phyloP scores from a whole-genome alignment of 2,329 filamentous ascomycete genomes.

The Monilinia vaccinii-corymbosi region DNA sequence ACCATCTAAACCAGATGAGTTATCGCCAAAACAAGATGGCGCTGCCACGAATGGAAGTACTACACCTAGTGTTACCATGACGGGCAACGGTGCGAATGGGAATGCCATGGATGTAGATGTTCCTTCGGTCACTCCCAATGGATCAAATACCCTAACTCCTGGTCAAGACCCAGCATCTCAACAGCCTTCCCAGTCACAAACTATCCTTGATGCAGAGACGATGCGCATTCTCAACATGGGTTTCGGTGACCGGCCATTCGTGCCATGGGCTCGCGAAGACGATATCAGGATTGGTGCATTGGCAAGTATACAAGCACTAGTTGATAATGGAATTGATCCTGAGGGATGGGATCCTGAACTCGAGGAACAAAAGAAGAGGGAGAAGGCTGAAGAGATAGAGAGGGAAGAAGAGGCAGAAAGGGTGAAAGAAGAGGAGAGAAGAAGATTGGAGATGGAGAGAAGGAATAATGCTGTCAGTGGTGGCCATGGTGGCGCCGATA shows the following conservation, averaged over 20 bases:
- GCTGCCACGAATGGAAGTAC: slow-evolving; percentile 24
- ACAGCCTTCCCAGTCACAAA: slow-evolving; percentile 15
- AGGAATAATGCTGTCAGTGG: slow-evolving; percentile 13
- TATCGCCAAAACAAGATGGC: neutral
- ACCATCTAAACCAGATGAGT: neutral
- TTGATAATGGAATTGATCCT: slow-evolving; percentile 54
- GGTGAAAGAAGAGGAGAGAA: slow-evolving; percentile 28
- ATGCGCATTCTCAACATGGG: slow-evolving; percentile 42
- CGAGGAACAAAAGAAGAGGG: slow-evolving; percentile 28
- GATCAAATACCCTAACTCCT: neutral
- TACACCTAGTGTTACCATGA: slow-evolving; percentile 18
- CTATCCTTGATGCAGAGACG: slow-evolving; percentile 30
- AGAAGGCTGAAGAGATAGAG: slow-evolving; percentile 27
- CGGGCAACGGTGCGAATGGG: slow-evolving; percentile 2
- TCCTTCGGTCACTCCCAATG: slow-evolving; percentile 7
- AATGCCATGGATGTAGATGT: slow-evolving; percentile 18
- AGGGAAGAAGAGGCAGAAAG: slow-evolving; percentile 21
- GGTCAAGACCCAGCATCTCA: slow-evolving; percentile 15
- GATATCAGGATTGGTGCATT: slow-evolving; percentile 62
- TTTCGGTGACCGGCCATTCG: slow-evolving; percentile 47
- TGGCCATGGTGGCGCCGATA: slow-evolving; percentile 17
- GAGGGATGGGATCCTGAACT: slow-evolving; percentile 45
- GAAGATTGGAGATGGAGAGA: slow-evolving; percentile 20
- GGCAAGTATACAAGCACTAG: slow-evolving; percentile 51
- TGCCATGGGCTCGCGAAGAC: slow-evolving; percentile 67